Percentiles rank a stretch among this genome's conserved stretches.
phyloP scores from a whole-genome alignment of 257 asterid species.

The Catharanthus roseus region DNA sequence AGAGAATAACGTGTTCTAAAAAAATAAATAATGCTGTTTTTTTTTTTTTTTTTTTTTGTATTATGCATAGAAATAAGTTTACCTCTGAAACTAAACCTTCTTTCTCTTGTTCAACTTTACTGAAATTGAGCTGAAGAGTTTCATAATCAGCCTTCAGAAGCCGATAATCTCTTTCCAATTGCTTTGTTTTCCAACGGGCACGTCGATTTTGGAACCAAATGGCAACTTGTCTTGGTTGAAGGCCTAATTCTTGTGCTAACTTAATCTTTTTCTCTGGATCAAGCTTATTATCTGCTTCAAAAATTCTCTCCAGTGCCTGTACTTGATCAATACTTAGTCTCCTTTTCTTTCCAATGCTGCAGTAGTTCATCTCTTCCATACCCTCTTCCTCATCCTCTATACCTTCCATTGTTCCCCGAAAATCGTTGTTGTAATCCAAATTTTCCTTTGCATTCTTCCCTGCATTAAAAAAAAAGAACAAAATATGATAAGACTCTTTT shows the following conservation, averaged over 20 bases:
- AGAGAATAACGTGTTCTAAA: too few relatives aligned
- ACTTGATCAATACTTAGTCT: conserved; percentile 38
- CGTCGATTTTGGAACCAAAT: conserved; percentile 56
- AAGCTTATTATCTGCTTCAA: conserved; percentile 43
- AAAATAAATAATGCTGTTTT: too few relatives aligned
- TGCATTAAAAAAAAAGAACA: conserved; percentile 17
- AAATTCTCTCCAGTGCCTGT: conserved; percentile 38
- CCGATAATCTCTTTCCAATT: conserved; percentile 40
- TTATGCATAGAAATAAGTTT: too few relatives aligned
- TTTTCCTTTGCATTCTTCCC: conserved; percentile 19
- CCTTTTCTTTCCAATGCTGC: conserved; percentile 36
- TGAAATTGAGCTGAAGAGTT: conserved; percentile 33
- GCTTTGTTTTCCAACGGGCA: conserved; percentile 46
- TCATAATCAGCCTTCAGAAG: conserved; percentile 35
- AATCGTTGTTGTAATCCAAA: conserved; percentile 21
- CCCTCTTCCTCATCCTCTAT: conserved; percentile 36
- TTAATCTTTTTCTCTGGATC: conserved; percentile 38
- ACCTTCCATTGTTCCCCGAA: conserved; percentile 36
- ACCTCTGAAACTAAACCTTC: conserved; percentile 32
- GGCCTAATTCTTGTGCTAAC: conserved; percentile 38
- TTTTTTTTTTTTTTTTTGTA: too few relatives aligned
- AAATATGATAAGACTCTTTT: background rate
- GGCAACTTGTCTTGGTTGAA: conserved; percentile 48
- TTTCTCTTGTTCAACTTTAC: conserved; percentile 30
- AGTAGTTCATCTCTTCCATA: conserved; percentile 27